Evolutionary conservation across 2,329 filamentous ascomycete genomes (phyloP).

Genomic region (Hypomyces rosellus): DNA sequence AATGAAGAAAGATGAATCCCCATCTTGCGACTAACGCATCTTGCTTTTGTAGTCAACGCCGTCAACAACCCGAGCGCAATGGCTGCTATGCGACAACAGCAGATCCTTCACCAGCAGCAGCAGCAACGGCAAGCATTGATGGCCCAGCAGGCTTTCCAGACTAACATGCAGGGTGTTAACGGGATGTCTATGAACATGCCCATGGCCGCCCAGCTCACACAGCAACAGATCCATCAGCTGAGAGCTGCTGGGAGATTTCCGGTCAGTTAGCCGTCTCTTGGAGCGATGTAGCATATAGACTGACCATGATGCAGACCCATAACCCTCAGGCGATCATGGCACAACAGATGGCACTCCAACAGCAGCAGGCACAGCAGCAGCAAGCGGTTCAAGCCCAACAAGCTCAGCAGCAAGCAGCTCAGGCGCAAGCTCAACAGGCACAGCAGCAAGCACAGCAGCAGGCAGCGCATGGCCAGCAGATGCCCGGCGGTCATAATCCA

Average conservation of each 20-base stretch:
- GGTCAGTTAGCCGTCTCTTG: slow-evolving; percentile 31
- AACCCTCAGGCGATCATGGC: slow-evolving; percentile 36
- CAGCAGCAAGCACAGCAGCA: slow-evolving; percentile 28
- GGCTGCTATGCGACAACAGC: slow-evolving; percentile 46
- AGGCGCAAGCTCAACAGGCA: slow-evolving; percentile 33
- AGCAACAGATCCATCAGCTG: slow-evolving; percentile 47
- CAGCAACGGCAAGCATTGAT: slow-evolving; percentile 42
- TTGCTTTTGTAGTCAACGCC: slow-evolving; percentile 24
- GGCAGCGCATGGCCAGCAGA: slow-evolving; percentile 31
- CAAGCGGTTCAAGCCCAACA: slow-evolving; percentile 33
- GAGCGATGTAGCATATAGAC: not conserved
- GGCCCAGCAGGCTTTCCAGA: slow-evolving; percentile 48
- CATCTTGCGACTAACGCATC: slow-evolving; percentile 6
- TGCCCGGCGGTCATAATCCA: slow-evolving; percentile 36
- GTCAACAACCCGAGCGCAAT: slow-evolving; percentile 33
- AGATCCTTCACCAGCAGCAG: slow-evolving; percentile 49
- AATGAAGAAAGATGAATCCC: not conserved
- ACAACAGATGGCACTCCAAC: slow-evolving; percentile 43
- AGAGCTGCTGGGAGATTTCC: slow-evolving; percentile 33
- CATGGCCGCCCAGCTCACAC: slow-evolving; percentile 39
- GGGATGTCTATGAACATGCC: slow-evolving; percentile 49
- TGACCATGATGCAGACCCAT: slow-evolving; percentile 17
- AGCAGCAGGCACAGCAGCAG: slow-evolving; percentile 22
- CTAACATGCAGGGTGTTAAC: slow-evolving; percentile 41
- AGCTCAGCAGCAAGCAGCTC: slow-evolving; percentile 31